Evolutionary conservation across 148 eudicot species (phyloP).

Genomic region (Arctostaphylos glauca): DNA sequence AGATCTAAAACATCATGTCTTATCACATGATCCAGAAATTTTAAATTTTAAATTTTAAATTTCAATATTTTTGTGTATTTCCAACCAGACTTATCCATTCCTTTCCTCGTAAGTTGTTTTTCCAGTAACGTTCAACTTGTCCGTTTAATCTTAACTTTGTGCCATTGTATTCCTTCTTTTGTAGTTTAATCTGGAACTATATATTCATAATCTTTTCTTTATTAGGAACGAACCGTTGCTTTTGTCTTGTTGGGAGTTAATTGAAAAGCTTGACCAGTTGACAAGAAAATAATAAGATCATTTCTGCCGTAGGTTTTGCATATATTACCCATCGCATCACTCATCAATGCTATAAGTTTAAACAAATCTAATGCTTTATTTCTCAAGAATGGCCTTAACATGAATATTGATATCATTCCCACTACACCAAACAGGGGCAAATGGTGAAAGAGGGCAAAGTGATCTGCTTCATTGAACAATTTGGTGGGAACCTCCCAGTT

Average conservation of each 20-base stretch:
- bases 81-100: neutral
- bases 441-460: constrained; percentile 87
- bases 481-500: constrained; percentile 73
- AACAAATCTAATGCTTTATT: neutral
- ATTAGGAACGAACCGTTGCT: neutral
- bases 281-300: too few species aligned
- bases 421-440: constrained; percentile 55
- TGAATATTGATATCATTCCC: constrained; percentile 5
- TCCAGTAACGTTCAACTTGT: neutral
- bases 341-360: neutral
- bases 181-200: neutral
- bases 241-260: neutral
- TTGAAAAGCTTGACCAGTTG: neutral
- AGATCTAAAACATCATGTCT: neutral
- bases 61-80: neutral
- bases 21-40: neutral
- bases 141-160: neutral
- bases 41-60: neutral
- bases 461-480: constrained; percentile 85
- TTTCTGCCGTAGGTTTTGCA: too few species aligned
- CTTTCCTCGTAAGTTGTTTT: neutral
- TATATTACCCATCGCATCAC: too few species aligned
- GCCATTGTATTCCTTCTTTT: neutral
- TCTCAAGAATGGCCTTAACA: neutral
- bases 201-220: neutral